Base-by-base conservation (phyloP, 768 basidiomycete genomes). In the Boletus bicolor region DNA sequence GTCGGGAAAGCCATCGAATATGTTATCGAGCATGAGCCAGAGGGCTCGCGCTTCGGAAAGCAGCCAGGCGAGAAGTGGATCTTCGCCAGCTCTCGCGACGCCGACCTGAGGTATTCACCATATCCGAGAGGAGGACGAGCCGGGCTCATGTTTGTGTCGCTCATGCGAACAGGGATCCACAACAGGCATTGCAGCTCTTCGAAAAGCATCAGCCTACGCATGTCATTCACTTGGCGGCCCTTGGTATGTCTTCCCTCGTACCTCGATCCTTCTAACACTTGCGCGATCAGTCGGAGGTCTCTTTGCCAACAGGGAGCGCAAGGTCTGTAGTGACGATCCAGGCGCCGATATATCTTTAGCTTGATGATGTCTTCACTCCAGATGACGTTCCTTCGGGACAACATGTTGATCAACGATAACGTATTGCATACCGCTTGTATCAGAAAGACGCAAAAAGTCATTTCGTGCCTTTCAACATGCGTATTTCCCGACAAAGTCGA, bases 391-490 rank as follows among this genome's bases (percentile, higher is more conserved):
- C 80, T 98, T 21, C 88, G 93, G 19, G 94, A 97, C 67, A 98
- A 98, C 74, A 82, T 88, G 68, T 79, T 93, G 59, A 98, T 98
- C 76, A 98, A 98, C 74, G 92, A 96, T 70, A 93, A 94, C 71
- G 85, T 98, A 41, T 80, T 98, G 21, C 83, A 93, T 68, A 78
- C 81, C 34, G 78, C 93, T 8, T 80, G 91, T 67, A 77, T 84
- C 60, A 75, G 79, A 64, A 77, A 83, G 48, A 79, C 80, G 21
- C 62, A 80, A 59, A 98, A 97, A 73, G 80, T 96, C 62, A 87
- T 98, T 55, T 97, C 95, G 12, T 98, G 95, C 68, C 83, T 98
- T 38, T 97, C 95, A 10, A 98, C 96, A 41, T 98, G 95, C 68
- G 93, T 98, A 44, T 98, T 95, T 78, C 95, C 95, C 0, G 95